phyloP scores from a whole-genome alignment of 2,329 filamentous ascomycete species.

The Neocucurbitaria cava region DNA sequence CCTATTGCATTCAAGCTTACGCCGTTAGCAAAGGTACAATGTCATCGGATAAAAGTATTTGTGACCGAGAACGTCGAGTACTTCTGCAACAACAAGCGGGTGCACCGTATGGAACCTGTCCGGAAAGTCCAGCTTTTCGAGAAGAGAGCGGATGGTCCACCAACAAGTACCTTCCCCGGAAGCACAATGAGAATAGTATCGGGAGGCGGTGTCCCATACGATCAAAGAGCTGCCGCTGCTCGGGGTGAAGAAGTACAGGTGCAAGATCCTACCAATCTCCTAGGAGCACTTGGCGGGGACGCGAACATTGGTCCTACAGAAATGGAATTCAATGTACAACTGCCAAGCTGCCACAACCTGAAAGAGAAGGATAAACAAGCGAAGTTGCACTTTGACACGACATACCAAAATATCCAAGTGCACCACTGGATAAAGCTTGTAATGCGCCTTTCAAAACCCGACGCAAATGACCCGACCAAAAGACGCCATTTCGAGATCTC shows the following conservation, averaged over 20 bases:
- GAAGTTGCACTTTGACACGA: constrained; percentile 85
- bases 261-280: constrained; percentile 69
- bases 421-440: constrained; percentile 99
- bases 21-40: constrained; percentile 89
- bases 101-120: constrained; percentile 82
- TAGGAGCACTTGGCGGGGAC: constrained; percentile 79
- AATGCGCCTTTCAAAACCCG: constrained; percentile 86
- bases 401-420: constrained; percentile 91
- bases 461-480: constrained; percentile 77
- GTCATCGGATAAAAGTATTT: constrained; percentile 90
- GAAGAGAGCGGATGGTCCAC: constrained; percentile 80
- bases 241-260: constrained; percentile 62
- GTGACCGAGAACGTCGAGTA: constrained; percentile 92
- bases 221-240: constrained; percentile 63
- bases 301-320: constrained; percentile 85
- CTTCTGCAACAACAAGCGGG: constrained; percentile 83
- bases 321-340: constrained; percentile 91
- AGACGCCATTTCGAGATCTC: constrained; percentile 93
- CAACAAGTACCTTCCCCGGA: constrained; percentile 74
- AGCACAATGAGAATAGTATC: constrained; percentile 79
- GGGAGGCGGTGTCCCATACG: constrained; percentile 79
- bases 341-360: constrained; percentile 89
- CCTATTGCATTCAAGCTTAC: constrained; percentile 95
- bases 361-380: constrained; percentile 70
- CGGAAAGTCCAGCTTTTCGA: constrained; percentile 87